phyloP scores from a whole-genome alignment of 805 yeast genomes.

The Isabelozyma pseudorhagii region DNA sequence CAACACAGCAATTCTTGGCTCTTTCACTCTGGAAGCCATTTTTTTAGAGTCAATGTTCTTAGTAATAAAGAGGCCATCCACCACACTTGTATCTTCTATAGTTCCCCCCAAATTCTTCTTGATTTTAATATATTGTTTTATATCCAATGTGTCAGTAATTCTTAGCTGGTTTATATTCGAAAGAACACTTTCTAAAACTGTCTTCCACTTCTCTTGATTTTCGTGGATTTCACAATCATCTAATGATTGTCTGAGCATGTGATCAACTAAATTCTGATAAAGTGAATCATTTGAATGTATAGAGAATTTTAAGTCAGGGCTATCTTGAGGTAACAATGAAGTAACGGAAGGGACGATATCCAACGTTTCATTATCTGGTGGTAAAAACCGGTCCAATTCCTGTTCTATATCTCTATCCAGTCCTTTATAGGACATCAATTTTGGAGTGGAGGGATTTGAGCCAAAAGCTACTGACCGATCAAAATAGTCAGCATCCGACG shows the following conservation, averaged over 20 bases:
- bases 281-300: slow-evolving; percentile 4
- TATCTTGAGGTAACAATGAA: neutral
- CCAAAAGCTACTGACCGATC: neutral
- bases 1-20: slow-evolving; percentile 77
- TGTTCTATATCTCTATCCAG: neutral
- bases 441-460: neutral
- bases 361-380: neutral
- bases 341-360: neutral
- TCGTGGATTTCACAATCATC: slow-evolving; percentile 54
- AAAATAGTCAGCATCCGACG: neutral
- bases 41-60: slow-evolving; percentile 74
- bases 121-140: slow-evolving; percentile 83
- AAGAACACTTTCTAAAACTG: slow-evolving; percentile 48
- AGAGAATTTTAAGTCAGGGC: neutral
- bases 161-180: slow-evolving; percentile 56
- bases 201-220: slow-evolving; percentile 56
- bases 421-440: neutral
- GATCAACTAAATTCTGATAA: slow-evolving; percentile 45
- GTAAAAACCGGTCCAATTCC: neutral
- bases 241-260: slow-evolving; percentile 56
- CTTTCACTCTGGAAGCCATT: slow-evolving; percentile 63
- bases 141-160: slow-evolving; percentile 74
- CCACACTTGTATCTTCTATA: slow-evolving; percentile 53
- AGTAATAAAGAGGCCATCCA: slow-evolving; percentile 83
- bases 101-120: slow-evolving; percentile 80